Percentiles rank a stretch among this genome's conserved stretches.
These are phyloP conservation scores for Cladosporium sp. DNA, from an alignment of 2,329 filamentous ascomycete genomes.

Conservation along the genomic window DNA sequence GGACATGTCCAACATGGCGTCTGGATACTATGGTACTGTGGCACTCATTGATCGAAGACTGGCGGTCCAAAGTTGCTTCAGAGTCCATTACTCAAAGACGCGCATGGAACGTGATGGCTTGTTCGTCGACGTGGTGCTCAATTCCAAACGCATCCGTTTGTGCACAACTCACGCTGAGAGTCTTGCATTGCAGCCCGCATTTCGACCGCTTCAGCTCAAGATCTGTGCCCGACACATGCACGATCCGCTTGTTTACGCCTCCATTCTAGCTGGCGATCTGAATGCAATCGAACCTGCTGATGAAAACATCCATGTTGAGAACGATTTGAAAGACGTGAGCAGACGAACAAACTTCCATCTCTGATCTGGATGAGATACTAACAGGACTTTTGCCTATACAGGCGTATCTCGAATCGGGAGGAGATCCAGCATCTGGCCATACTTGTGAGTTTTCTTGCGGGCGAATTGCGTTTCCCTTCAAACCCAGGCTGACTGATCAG, in stretches of 20 bases:
- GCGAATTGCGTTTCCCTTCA: constrained; percentile 50
- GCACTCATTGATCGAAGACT: constrained; percentile 54
- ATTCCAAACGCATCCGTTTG: constrained; percentile 44
- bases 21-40: constrained; percentile 53
- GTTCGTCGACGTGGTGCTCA: constrained; percentile 53
- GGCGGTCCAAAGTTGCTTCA: constrained; percentile 48
- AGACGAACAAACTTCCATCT: background rate
- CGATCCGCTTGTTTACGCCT: constrained; percentile 40
- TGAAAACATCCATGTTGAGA: constrained; percentile 48
- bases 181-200: constrained; percentile 49
- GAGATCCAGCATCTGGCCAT: background rate
- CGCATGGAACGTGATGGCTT: constrained; percentile 56
- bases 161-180: constrained; percentile 62
- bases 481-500: constrained; percentile 57
- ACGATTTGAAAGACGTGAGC: constrained; percentile 51
- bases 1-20: constrained; percentile 46
- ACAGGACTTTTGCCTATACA: background rate
- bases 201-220: constrained; percentile 51
- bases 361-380: background rate
- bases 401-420: background rate
- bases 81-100: constrained; percentile 51
- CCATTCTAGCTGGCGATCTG: constrained; percentile 54
- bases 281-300: constrained; percentile 61
- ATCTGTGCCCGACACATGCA: constrained; percentile 48
- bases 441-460: background rate